phyloP scores from a whole-genome alignment of 257 asterid genomes.

The Fraxinus quadrangulata region DNA sequence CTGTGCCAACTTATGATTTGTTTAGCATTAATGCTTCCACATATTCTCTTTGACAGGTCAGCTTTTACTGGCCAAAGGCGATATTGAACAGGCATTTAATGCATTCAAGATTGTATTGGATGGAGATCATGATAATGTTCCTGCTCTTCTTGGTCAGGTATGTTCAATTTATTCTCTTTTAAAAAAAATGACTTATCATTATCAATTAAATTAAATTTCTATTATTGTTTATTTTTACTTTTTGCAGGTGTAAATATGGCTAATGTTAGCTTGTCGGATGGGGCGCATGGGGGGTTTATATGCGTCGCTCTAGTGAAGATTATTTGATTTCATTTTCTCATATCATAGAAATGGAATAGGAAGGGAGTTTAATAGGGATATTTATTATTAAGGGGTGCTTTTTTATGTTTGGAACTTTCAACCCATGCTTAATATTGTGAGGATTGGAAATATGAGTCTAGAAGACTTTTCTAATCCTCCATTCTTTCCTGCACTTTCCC shows the following conservation, averaged over 20 bases:
- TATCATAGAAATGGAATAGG: no score
- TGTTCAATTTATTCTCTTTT: slow-evolving; percentile 19
- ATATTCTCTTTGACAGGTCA: slow-evolving; percentile 62
- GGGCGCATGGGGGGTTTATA: no score
- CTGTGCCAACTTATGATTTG: slow-evolving; percentile 16
- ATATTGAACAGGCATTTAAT: slow-evolving; percentile 74
- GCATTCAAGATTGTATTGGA: no score
- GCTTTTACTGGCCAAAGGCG: slow-evolving; percentile 96
- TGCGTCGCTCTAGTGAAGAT: slow-evolving; percentile 2
- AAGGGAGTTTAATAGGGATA: no score
- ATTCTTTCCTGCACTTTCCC: not conserved
- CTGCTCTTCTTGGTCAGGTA: slow-evolving; percentile 99
- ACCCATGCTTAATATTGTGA: no score
- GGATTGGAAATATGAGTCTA: no score
- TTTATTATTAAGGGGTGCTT: no score
- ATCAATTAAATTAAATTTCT: not conserved
- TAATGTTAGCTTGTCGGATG: not conserved
- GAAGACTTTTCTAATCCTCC: slow-evolving; percentile 1
- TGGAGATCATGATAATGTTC: slow-evolving; percentile 73
- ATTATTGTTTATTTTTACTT: no score
- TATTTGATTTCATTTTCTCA: not conserved
- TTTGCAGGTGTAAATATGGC: not conserved
- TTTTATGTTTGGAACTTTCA: no score
- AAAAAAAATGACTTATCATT: slow-evolving; percentile 15
- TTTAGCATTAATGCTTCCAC: slow-evolving; percentile 21